Evolutionary conservation across 495 filamentous ascomycete species (phyloP).

Genomic region (Ascodesmis nigricans): DNA sequence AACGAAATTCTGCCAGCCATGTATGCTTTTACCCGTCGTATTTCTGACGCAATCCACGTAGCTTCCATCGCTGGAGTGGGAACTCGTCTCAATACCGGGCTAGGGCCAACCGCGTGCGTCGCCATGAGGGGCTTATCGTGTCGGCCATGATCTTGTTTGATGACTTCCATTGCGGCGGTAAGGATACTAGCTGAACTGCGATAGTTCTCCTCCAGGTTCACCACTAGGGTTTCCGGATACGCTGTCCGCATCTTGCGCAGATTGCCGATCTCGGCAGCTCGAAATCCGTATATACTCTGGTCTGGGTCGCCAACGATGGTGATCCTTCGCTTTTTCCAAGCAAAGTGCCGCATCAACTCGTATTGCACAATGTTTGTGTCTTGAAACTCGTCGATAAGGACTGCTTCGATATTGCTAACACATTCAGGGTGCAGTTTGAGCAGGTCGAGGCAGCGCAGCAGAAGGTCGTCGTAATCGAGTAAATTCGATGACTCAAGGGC

Average conservation of each 20-base stretch:
- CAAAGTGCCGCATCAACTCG: slow-evolving; percentile 80
- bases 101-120: slow-evolving; percentile 58
- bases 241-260: slow-evolving; percentile 51
- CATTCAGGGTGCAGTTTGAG: slow-evolving; percentile 58
- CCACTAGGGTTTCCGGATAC: slow-evolving; percentile 55
- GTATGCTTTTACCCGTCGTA: slow-evolving; percentile 45
- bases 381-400: slow-evolving; percentile 95
- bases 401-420: slow-evolving; percentile 72
- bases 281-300: slow-evolving; percentile 95
- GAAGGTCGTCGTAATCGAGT: slow-evolving; percentile 87
- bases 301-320: slow-evolving; percentile 96
- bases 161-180: slow-evolving; percentile 56
- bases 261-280: slow-evolving; percentile 90
- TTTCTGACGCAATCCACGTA: slow-evolving; percentile 72
- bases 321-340: slow-evolving; percentile 45
- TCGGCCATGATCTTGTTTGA: slow-evolving; percentile 69
- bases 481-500: slow-evolving; percentile 55
- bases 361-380: slow-evolving; percentile 94
- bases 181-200: slow-evolving; percentile 83
- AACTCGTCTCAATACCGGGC: slow-evolving; percentile 65
- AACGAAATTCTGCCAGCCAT: slow-evolving; percentile 49
- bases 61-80: slow-evolving; percentile 54
- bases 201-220: slow-evolving; percentile 90
- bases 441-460: slow-evolving; percentile 64
- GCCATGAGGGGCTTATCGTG: slow-evolving; percentile 58